phyloP scores from a whole-genome alignment of 371 early-diverging fungal species.

The Mortierella sp. region DNA sequence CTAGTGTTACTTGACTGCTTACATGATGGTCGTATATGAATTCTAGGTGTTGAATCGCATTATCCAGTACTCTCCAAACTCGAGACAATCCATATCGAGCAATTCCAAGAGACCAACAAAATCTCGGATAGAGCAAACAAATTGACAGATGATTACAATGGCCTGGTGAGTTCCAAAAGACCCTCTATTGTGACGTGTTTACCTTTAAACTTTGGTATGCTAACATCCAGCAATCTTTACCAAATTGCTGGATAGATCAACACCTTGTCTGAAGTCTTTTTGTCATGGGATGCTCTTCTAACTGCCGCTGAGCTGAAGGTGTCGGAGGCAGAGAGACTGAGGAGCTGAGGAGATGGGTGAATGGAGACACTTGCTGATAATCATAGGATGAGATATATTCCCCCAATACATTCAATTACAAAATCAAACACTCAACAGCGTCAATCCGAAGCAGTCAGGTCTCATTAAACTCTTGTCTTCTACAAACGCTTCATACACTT shows the following conservation, averaged over 20 bases:
- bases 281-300: constrained; percentile 72
- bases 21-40: neutral
- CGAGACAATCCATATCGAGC: constrained; percentile 65
- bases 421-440: too few relatives aligned
- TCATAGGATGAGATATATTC: neutral
- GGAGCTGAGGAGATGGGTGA: neutral
- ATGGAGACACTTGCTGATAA: neutral
- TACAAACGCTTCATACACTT: too few relatives aligned
- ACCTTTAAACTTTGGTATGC: neutral
- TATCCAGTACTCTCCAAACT: constrained; percentile 62
- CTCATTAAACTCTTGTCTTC: too few relatives aligned
- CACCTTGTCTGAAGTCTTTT: constrained; percentile 73
- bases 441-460: too few relatives aligned
- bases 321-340: constrained; percentile 60
- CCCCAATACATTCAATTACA: too few relatives aligned
- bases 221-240: neutral
- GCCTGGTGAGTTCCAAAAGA: constrained; percentile 50
- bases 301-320: constrained; percentile 68
- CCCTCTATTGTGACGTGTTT: neutral
- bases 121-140: constrained; percentile 60
- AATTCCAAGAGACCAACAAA: constrained; percentile 58
- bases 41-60: constrained; percentile 61
- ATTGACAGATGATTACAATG: constrained; percentile 68
- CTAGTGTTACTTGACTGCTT: neutral
- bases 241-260: constrained; percentile 59